Evolutionary conservation across 202 grass and related monocot genomes (phyloP), one percentile per base, ranked within the genome.

Genomic region (Carex arenaria): DNA sequence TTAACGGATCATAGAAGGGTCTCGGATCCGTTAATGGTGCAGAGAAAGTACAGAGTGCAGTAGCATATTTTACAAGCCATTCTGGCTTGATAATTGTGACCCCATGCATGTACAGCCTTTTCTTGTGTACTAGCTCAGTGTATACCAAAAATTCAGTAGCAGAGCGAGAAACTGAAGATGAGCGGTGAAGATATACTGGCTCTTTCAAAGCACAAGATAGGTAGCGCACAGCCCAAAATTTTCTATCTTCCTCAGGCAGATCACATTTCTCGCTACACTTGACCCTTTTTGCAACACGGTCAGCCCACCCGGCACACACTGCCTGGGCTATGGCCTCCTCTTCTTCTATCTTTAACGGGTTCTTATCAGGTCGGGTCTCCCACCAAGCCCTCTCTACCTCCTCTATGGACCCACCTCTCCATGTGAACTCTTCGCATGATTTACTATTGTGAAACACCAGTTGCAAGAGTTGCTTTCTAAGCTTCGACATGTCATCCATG

Each of bases 401-500:
- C 31, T 87, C 89, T 83, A 26, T 80, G 55, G 64, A 69, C 78
- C 96, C 89, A 60, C 82, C 83, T 72, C 86, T 95, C 93, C 96
- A 98, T 78, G 90, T 64, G 87, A 95, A 98, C 67, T 93, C 92
- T 60, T 87, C 84, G 12, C 88, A 92, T 26, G 83, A 82, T 85
- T 89, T 93, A 83, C 85, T 89, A 67, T 95, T 84, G 22, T 95
- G 81, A 82, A 98, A 93, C 87, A 90, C 82, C 88, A 98, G 85
- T 18, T 85, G 86, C 54, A 95, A 83, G 42, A 98, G 88, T 72
- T 98, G 96, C 83, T 93, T 95, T 93, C 93, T 95, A 78, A 98
- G 85, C 85, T 93, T 98, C 2, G 96, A 95, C 96, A 98, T 93
- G 62, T 98, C 96, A 81, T 98, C 91, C 96, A 95, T 95, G 79